Evolutionary conservation across 176 grass and related monocot species (phyloP).

Genomic region (Eremochloa ophiuroides): DNA sequence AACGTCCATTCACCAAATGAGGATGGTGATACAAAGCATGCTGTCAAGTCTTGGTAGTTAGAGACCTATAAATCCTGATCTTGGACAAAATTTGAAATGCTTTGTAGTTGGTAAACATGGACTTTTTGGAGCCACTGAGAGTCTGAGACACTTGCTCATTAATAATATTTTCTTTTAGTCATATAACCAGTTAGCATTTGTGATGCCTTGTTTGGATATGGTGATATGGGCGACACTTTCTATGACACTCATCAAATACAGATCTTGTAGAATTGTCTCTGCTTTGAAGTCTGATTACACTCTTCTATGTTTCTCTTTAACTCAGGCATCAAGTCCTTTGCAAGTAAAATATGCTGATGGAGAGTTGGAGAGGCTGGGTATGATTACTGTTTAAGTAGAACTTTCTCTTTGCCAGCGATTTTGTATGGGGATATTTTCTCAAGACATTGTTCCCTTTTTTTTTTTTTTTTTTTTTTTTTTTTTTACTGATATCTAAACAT

Average conservation of each 20-base stretch:
- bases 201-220: slow-evolving; percentile 10
- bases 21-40: slow-evolving; percentile 10
- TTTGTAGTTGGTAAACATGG: slow-evolving; percentile 17
- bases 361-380: slow-evolving; percentile 98
- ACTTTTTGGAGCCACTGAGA: slow-evolving; percentile 9
- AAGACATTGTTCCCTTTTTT: background rate
- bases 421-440: background rate
- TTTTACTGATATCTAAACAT: background rate
- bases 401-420: slow-evolving; percentile 14
- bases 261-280: background rate
- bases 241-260: background rate
- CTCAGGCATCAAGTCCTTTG: slow-evolving; percentile 93
- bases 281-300: slow-evolving; percentile 15
- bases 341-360: slow-evolving; percentile 99
- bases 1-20: slow-evolving; percentile 14
- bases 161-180: background rate
- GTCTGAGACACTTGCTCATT: background rate
- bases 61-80: background rate
- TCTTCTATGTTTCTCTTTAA: background rate
- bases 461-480: background rate
- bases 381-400: slow-evolving; percentile 5
- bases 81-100: slow-evolving; percentile 15
- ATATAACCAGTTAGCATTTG: background rate
- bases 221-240: slow-evolving; percentile 8
- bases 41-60: slow-evolving; percentile 12